phyloP scores from a whole-genome alignment of 2,329 filamentous ascomycete species.

The Ophiostoma tasmaniense region DNA sequence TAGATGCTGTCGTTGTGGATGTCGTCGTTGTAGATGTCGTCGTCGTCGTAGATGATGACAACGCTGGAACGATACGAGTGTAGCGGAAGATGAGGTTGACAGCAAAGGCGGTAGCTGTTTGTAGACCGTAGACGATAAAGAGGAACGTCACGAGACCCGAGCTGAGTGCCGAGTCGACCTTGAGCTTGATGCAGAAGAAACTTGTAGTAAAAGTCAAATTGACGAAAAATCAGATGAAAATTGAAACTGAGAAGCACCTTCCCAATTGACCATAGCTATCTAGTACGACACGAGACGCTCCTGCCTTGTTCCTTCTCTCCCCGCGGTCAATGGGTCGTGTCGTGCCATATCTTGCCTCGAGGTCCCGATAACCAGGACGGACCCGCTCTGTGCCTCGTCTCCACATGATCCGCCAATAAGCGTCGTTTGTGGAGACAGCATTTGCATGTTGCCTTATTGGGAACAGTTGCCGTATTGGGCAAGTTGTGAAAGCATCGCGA shows the following conservation, averaged over 20 bases:
- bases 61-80: no score
- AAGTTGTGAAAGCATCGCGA: neutral
- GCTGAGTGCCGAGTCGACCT: no score
- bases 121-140: no score
- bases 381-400: neutral
- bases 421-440: neutral
- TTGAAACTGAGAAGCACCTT: no score
- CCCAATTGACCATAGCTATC: neutral
- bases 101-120: no score
- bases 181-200: no score
- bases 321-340: neutral
- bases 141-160: neutral
- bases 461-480: conserved; percentile 14
- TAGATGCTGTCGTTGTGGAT: no score
- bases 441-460: conserved; percentile 11
- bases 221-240: no score
- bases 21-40: no score
- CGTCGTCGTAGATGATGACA: neutral
- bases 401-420: conserved; percentile 1
- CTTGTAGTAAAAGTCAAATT: neutral
- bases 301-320: neutral
- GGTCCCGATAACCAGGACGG: neutral
- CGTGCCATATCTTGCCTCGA: neutral
- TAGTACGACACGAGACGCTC: no score
- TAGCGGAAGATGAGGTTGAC: no score